Percentiles rank a stretch among this genome's conserved stretches.
Conservation (phyloP, 2,329 filamentous ascomycete species). For the Lasiodiplodia sp. region DNA sequence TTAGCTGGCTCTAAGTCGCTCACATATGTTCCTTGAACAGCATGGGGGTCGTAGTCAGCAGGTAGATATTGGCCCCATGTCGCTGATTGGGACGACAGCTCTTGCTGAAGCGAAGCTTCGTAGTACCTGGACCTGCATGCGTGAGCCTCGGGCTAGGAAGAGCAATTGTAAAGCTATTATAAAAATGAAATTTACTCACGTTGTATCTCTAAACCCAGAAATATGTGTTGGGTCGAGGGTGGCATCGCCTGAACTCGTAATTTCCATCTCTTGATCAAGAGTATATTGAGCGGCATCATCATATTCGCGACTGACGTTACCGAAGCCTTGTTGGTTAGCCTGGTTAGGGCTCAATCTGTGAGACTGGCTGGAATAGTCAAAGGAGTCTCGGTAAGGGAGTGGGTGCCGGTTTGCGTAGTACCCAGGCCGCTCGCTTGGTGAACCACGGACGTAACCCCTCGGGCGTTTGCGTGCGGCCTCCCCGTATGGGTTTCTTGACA, state of each 20-base stretch:
- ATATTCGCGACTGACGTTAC: background rate
- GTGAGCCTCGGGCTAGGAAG: background rate
- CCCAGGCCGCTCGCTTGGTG: background rate
- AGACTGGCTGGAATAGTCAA: background rate
- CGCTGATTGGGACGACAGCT: background rate
- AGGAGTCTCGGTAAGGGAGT: background rate
- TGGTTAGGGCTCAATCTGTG: background rate
- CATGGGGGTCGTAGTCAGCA: background rate
- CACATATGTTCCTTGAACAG: background rate
- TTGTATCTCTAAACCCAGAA: background rate
- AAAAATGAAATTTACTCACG: background rate
- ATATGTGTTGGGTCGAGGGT: background rate
- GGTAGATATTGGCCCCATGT: background rate
- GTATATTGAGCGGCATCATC: background rate
- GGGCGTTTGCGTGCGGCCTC: background rate
- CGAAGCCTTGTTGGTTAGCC: background rate
- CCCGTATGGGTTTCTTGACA: background rate
- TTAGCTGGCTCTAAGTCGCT: background rate
- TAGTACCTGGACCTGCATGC: background rate
- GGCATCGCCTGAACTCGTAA: background rate
- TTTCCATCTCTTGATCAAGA: background rate
- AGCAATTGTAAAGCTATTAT: background rate
- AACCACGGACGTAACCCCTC: no score
- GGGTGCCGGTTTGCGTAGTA: background rate
- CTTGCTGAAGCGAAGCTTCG: background rate